Percentiles rank a stretch among this genome's conserved stretches.
Evolutionary conservation across 495 filamentous ascomycete species (phyloP).

Genomic region (Trichoderma erinaceum): DNA sequence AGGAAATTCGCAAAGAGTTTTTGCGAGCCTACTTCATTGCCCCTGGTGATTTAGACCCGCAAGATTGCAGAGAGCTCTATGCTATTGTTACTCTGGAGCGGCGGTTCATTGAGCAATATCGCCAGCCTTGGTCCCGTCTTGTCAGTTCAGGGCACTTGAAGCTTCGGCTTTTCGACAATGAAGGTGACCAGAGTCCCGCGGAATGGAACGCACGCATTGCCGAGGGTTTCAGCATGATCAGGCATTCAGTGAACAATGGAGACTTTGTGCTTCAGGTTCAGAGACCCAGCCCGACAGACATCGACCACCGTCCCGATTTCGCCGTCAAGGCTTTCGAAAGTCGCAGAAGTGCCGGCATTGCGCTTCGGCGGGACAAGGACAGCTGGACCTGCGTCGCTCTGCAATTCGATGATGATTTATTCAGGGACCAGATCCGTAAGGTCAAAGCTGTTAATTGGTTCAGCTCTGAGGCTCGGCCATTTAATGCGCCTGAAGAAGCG

Average conservation of each 20-base stretch:
- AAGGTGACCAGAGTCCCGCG: background rate
- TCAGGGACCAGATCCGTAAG: background rate
- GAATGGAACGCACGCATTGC: background rate
- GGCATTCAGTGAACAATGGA: background rate
- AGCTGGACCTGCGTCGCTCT: conserved; percentile 14
- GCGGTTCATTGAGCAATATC: background rate
- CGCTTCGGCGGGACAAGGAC: background rate
- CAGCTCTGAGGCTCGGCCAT: background rate
- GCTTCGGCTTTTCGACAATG: background rate
- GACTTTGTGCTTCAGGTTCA: conserved; percentile 4
- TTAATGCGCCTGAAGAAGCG: background rate
- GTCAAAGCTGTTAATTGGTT: background rate
- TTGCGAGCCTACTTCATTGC: background rate
- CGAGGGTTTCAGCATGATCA: background rate
- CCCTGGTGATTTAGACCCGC: background rate
- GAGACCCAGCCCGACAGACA: background rate
- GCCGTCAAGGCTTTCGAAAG: background rate
- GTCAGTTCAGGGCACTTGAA: background rate
- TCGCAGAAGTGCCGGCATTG: background rate
- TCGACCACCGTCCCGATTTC: background rate
- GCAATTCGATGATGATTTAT: background rate
- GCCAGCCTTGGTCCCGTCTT: background rate
- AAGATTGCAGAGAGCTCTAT: background rate
- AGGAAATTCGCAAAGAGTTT: background rate
- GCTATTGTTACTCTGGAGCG: background rate